phyloP scores from a whole-genome alignment of 2,329 filamentous ascomycete species.

The Beauveria scarabaeidicola region DNA sequence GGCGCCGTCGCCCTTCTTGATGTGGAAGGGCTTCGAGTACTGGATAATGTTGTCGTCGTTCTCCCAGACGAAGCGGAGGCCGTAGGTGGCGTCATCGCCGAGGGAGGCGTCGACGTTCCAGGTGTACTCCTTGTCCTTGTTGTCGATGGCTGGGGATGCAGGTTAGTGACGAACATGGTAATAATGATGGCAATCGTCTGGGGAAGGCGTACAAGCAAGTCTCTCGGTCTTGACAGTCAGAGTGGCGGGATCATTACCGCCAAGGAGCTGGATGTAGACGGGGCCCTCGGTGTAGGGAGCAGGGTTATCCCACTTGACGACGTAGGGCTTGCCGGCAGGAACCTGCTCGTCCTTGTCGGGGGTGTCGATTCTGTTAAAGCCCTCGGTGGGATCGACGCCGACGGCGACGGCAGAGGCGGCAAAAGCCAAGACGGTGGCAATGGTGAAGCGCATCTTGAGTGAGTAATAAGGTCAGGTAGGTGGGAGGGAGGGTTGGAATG shows the following conservation, averaged over 20 bases:
- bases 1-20: slow-evolving; percentile 25
- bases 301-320: slow-evolving; percentile 42
- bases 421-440: slow-evolving; percentile 43
- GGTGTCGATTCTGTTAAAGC: slow-evolving; percentile 46
- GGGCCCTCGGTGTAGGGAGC: slow-evolving; percentile 32
- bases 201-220: slow-evolving; percentile 41
- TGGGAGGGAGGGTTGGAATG: not conserved
- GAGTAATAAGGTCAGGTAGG: not conserved
- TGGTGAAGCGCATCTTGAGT: slow-evolving; percentile 47
- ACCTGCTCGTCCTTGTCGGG: slow-evolving; percentile 37
- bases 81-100: slow-evolving; percentile 42
- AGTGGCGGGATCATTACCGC: slow-evolving; percentile 35
- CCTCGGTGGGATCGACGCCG: slow-evolving; percentile 33
- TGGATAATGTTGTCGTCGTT: slow-evolving; percentile 43
- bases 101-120: slow-evolving; percentile 43
- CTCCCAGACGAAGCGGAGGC: slow-evolving; percentile 46
- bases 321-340: slow-evolving; percentile 39
- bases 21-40: slow-evolving; percentile 55
- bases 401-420: slow-evolving; percentile 39
- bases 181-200: not conserved
- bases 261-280: slow-evolving; percentile 46
- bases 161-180: not conserved
- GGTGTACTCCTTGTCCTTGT: slow-evolving; percentile 34
- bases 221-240: slow-evolving; percentile 31
- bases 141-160: slow-evolving; percentile 26